Evolutionary conservation across 2,329 filamentous ascomycete genomes (phyloP).

Genomic region (Blastomyces silverae): DNA sequence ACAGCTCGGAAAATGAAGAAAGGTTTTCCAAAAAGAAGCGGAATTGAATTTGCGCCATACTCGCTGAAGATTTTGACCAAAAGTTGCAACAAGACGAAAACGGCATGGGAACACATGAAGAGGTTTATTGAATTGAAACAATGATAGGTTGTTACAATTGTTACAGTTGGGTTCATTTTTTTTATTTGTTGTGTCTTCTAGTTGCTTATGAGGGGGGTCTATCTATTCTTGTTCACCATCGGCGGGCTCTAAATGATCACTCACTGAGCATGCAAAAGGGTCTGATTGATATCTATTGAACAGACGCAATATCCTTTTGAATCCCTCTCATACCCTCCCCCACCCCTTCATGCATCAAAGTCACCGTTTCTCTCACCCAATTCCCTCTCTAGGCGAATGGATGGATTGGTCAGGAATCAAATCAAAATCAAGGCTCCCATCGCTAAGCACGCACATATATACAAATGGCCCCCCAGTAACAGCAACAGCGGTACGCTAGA

Average conservation of each 20-base stretch:
- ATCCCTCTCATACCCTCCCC: neutral
- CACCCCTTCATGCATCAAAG: neutral
- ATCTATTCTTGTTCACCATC: neutral
- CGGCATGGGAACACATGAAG: neutral
- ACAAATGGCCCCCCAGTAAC: neutral
- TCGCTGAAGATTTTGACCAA: neutral
- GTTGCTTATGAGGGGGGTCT: neutral
- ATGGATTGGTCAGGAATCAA: neutral
- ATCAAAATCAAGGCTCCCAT: neutral
- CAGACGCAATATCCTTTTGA: neutral
- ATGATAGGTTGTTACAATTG: neutral
- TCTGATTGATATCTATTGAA: neutral
- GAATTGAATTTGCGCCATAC: neutral
- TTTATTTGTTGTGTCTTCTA: neutral
- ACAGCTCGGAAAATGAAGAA: neutral
- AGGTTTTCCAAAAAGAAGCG: neutral
- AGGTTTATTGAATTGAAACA: neutral
- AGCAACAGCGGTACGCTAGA: neutral
- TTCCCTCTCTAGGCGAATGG: conserved; percentile 5
- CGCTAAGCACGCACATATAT: neutral
- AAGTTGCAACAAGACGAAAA: neutral
- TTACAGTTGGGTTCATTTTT: neutral
- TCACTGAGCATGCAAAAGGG: neutral
- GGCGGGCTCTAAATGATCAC: neutral
- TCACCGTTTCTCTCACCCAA: neutral